Conservation (phyloP, 495 filamentous ascomycete species). For the Aspergillus panamensis region DNA sequence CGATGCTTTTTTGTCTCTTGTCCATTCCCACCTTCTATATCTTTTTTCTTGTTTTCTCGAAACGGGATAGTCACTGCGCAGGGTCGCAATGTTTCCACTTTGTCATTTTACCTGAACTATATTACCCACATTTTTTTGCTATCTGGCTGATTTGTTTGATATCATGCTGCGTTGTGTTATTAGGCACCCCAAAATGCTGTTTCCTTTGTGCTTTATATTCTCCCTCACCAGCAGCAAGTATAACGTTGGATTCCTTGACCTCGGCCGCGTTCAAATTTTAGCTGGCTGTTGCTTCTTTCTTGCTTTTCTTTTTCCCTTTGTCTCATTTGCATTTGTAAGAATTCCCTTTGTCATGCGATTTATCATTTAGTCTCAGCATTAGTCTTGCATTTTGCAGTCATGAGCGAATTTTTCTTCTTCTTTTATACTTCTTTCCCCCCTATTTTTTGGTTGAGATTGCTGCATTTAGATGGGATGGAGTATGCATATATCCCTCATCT, state of each 20-base stretch:
- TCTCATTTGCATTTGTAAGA: slow-evolving; percentile 21
- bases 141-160: slow-evolving; percentile 10
- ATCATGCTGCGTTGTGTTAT: slow-evolving; percentile 11
- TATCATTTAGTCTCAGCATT: slow-evolving; percentile 24
- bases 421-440: background rate
- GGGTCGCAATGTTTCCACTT: slow-evolving; percentile 16
- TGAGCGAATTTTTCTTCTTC: slow-evolving; percentile 27
- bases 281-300: slow-evolving; percentile 10
- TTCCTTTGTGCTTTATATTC: slow-evolving; percentile 5
- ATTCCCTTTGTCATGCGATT: slow-evolving; percentile 22
- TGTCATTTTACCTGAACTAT: slow-evolving; percentile 11
- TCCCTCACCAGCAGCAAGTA: slow-evolving; percentile 1
- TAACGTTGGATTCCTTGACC: slow-evolving; percentile 15
- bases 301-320: slow-evolving; percentile 19
- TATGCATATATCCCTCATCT: slow-evolving; percentile 33
- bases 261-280: slow-evolving; percentile 12
- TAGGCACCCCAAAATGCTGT: background rate
- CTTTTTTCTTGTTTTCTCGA: slow-evolving; percentile 3
- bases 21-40: background rate
- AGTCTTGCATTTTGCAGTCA: slow-evolving; percentile 41
- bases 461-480: slow-evolving; percentile 46
- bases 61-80: slow-evolving; percentile 15
- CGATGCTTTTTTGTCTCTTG: slow-evolving; percentile 8
- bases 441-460: slow-evolving; percentile 21
- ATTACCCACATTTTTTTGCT: slow-evolving; percentile 9